Percentiles rank a stretch among this genome's conserved stretches.
Conservation (phyloP, 2,329 filamentous ascomycete species). For the Hymenoscyphus albidus region DNA sequence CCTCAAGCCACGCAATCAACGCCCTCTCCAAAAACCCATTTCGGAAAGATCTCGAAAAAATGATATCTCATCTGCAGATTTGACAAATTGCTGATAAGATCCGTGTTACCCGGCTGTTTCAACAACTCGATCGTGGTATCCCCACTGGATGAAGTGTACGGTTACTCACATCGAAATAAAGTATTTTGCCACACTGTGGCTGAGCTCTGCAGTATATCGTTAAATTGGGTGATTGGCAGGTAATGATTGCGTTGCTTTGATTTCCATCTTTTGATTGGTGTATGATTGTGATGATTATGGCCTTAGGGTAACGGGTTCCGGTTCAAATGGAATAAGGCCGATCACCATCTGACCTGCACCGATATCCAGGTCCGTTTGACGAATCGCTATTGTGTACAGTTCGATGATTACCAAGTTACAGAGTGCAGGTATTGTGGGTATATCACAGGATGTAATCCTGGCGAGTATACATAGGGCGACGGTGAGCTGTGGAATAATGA, state of each 20-base stretch:
- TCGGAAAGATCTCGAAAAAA: neutral
- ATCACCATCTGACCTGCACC: neutral
- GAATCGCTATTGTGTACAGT: neutral
- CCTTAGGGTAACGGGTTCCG: neutral
- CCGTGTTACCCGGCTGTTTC: neutral
- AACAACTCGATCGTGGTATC: neutral
- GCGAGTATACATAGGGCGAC: neutral
- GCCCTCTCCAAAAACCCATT: neutral
- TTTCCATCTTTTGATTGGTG: neutral
- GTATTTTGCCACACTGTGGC: neutral
- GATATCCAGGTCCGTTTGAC: neutral
- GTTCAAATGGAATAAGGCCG: neutral
- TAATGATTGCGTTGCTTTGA: neutral
- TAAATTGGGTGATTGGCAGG: neutral
- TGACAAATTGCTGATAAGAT: constrained; percentile 4
- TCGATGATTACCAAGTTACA: neutral
- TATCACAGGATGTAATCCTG: neutral
- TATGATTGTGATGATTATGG: neutral
- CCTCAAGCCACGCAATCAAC: constrained; percentile 2
- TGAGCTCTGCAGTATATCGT: neutral
- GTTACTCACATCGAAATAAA: neutral
- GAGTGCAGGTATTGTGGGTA: no score
- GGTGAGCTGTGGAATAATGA: neutral
- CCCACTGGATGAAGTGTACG: neutral
- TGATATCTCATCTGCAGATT: neutral